Base-by-base conservation (phyloP, 257 asterid genomes). In the Solanum bulbocastanum region DNA sequence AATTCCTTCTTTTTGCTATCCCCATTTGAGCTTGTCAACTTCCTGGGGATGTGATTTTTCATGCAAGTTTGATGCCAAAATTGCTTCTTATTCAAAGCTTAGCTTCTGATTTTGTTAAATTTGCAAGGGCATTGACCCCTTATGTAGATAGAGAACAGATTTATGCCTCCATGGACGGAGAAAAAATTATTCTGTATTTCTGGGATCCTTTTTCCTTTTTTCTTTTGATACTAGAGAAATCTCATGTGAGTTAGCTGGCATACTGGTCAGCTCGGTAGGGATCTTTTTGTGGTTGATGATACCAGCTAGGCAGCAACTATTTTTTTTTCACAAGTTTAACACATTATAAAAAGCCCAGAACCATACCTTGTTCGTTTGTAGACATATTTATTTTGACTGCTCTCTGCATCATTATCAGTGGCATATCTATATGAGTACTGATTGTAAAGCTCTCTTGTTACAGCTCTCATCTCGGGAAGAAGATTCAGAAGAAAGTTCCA, bases 401-500 rank as follows among this genome's bases (percentile, higher is more conserved):
- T 46, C 20, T 82, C 85, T 49, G 44, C 83, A 49, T 82, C 85
- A 46, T 30, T 49, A 30, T 49, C 69, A 18, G 68, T 46, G 39
- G 68, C 18, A 81, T 16, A 44, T 82, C 44, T 49, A 49, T 1
- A 18, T 9, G 2, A 73, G 49, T 49, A 11, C 30, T 88, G 79
- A 58, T 56, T 86, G 75, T 62, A 74, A 49, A 83, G 6, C 71
- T 83, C 62, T 72, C 22, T 72, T 87, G 20, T 40, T 89, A 33
- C 91, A 93, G 94, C 88, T 84, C 90, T 60, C 88, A 86, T 74
- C 86, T 91, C 13, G 82, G 89, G 85, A 90, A 91, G 91, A 92
- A 93, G 91, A 92, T 90, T 66, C 88, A 71, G 60, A 88, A 86
- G 72, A 93, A 89, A 90, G 88, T 92, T 82, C 95, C 93, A 5